Percentiles rank a stretch among this genome's conserved stretches.
These are phyloP conservation scores for Scalesia atractyloides DNA, from an alignment of 129 eudicot species.

Conservation along the genomic window DNA sequence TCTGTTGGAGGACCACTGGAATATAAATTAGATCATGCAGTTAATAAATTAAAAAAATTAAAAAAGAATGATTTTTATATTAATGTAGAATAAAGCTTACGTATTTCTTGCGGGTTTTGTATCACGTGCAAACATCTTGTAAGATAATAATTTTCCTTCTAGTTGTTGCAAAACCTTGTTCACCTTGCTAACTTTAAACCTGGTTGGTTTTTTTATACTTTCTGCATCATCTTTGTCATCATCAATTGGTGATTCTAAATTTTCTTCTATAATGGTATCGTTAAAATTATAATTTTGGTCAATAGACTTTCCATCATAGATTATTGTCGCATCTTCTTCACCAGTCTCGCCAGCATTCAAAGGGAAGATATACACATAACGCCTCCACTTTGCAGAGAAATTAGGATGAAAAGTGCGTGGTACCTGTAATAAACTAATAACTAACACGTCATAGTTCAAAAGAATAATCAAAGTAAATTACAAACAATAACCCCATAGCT, in stretches of 20 bases:
- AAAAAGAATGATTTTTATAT: background rate
- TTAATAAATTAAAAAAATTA: background rate
- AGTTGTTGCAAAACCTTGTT: conserved; percentile 64
- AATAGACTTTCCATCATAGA: conserved; percentile 12
- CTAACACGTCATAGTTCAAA: background rate
- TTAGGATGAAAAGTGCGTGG: conserved; percentile 93
- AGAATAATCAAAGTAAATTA: background rate
- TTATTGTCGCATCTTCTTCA: conserved; percentile 25
- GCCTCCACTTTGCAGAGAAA: conserved; percentile 96
- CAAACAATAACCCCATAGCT: background rate
- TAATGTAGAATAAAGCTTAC: conserved; percentile 47
- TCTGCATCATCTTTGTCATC: conserved; percentile 32
- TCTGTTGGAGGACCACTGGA: conserved; percentile 98
- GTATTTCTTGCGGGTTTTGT: conserved; percentile 87
- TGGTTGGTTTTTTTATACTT: conserved; percentile 52
- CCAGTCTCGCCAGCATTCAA: conserved; percentile 44
- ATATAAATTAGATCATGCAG: conserved; percentile 18
- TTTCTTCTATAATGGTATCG: conserved; percentile 27
- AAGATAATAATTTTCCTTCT: conserved; percentile 85
- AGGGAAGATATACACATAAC: conserved; percentile 87
- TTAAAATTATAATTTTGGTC: conserved; percentile 16
- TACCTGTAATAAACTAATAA: conserved; percentile 46
- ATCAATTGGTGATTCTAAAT: conserved; percentile 21
- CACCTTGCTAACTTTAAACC: conserved; percentile 63
- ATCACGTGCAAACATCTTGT: conserved; percentile 95